phyloP scores from a whole-genome alignment of 306 rosid genomes.

The Cotoneaster glaucophyllus region DNA sequence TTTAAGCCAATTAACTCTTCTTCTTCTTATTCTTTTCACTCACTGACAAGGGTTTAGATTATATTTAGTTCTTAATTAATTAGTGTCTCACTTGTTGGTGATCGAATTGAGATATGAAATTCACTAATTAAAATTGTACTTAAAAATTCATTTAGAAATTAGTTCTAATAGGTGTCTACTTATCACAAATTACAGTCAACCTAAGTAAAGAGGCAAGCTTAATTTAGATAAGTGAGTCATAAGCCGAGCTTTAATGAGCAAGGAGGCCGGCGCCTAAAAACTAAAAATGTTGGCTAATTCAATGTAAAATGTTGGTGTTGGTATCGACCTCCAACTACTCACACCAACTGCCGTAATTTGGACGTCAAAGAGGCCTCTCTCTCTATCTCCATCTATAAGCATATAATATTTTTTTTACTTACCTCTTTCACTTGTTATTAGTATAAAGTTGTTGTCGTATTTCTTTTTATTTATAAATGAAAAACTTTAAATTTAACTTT shows the following conservation, averaged over 20 bases:
- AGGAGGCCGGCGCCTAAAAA: constrained; percentile 35
- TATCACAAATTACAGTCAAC: not conserved
- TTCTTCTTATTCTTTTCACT: too few species aligned
- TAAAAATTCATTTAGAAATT: not conserved
- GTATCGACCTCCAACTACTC: constrained; percentile 51
- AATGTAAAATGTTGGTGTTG: constrained; percentile 34
- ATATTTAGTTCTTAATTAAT: not conserved
- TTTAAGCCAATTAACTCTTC: not conserved
- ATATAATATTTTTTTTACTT: too few species aligned
- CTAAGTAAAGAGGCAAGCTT: not conserved
- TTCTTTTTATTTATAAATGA: too few species aligned
- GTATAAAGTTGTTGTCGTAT: too few species aligned
- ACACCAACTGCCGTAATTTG: constrained; percentile 38
- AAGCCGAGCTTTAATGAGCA: constrained; percentile 13
- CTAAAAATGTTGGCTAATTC: constrained; percentile 69
- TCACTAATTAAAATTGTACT: too few species aligned
- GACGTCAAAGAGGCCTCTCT: constrained; percentile 4
- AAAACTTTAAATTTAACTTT: too few species aligned
- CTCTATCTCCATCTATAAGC: not conserved
- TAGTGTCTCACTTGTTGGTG: not conserved
- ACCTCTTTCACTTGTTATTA: not conserved
- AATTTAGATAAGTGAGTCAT: not conserved
- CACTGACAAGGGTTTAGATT: not conserved
- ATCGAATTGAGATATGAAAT: not conserved
- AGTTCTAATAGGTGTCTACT: not conserved